These are phyloP conservation scores for Rhodofomes roseus DNA, from an alignment of 1,284 basidiomycete species.

Conservation along the genomic window DNA sequence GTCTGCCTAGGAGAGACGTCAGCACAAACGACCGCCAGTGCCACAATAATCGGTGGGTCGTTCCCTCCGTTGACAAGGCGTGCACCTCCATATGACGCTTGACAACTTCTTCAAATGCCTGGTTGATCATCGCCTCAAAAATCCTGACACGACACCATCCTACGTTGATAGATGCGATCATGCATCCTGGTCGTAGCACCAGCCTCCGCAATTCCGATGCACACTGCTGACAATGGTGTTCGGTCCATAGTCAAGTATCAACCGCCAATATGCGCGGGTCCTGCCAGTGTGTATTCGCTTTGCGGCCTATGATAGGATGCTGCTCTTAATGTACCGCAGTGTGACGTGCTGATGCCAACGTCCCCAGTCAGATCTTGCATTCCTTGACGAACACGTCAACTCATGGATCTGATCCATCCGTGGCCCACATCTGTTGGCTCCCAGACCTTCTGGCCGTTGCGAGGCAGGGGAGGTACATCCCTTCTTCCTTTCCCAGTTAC, in stretches of 20 bases:
- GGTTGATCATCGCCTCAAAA: not conserved
- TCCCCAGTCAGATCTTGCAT: no score
- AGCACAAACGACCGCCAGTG: no score
- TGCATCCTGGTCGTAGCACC: not conserved
- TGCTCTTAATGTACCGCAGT: no score
- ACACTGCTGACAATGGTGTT: not conserved
- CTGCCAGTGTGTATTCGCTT: no score
- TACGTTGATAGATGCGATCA: not conserved
- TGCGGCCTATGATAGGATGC: no score
- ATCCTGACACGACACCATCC: not conserved
- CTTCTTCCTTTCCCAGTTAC: not conserved
- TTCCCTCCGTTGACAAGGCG: no score
- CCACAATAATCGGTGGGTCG: no score
- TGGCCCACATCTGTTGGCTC: not conserved
- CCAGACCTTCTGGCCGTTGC: not conserved
- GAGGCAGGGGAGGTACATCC: not conserved
- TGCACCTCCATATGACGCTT: not conserved
- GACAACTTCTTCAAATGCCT: not conserved
- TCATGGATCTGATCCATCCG: not conserved
- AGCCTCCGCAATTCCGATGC: not conserved
- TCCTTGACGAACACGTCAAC: no score
- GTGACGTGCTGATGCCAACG: no score
- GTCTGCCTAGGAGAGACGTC: no score
- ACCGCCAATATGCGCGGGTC: no score
- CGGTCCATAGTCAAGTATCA: not conserved